A percentile compares a stretch with the other conserved stretches of the same genome.
Evolutionary conservation across 192 early-diverging fungal species (phyloP).

Genomic region (Podila clonocystis): DNA sequence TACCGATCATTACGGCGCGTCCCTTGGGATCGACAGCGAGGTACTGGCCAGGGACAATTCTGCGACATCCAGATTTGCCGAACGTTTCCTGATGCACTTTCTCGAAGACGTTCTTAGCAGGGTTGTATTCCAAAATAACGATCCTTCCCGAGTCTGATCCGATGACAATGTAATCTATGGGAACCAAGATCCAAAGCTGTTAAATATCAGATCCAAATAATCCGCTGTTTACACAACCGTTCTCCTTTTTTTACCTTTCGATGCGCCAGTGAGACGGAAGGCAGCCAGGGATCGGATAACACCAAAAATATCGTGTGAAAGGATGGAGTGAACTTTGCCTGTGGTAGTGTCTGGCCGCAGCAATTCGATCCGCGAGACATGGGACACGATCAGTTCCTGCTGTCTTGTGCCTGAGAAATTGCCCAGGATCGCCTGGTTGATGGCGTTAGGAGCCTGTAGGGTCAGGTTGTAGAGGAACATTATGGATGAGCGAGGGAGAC

Average conservation of each 20-base stretch:
- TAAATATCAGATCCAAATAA: not conserved
- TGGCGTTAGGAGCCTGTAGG: conserved; percentile 82
- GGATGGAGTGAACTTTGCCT: conserved; percentile 79
- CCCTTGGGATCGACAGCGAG: conserved; percentile 96
- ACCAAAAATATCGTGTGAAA: conserved; percentile 86
- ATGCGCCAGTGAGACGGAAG: conserved; percentile 90
- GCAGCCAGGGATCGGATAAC: conserved; percentile 82
- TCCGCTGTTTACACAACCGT: too few relatives aligned
- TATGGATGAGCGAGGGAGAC: not conserved
- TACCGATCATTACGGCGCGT: conserved; percentile 92
- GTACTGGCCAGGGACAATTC: conserved; percentile 95
- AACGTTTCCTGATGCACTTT: conserved; percentile 93
- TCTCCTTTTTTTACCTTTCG: conserved; percentile 70
- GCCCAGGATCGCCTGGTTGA: conserved; percentile 83
- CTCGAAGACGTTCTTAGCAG: conserved; percentile 74
- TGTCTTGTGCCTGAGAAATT: conserved; percentile 93
- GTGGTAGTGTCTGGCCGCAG: conserved; percentile 79
- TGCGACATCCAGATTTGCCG: conserved; percentile 90
- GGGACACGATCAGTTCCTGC: conserved; percentile 89
- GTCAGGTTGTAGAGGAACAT: conserved; percentile 93
- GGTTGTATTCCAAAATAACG: conserved; percentile 90
- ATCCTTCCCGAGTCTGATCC: conserved; percentile 92
- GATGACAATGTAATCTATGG: conserved; percentile 88
- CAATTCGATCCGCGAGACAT: conserved; percentile 81
- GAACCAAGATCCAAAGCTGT: not conserved